phyloP scores from a whole-genome alignment of 83 land plant species.

The Isoetes engelmannii region DNA sequence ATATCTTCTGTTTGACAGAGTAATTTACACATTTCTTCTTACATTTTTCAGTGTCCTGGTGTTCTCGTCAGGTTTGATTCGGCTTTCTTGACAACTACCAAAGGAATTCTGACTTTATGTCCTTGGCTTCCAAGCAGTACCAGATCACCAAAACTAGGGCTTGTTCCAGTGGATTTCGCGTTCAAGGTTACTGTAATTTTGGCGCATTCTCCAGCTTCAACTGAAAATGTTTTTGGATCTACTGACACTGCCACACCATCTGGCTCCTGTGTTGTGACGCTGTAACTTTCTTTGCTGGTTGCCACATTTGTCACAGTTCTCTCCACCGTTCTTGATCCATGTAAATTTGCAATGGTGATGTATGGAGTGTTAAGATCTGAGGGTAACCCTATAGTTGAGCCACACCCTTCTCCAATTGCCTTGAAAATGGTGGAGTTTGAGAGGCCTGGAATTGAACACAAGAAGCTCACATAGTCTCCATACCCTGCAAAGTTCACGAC shows the following conservation, averaged over 20 bases:
- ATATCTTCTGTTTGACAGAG: too few relatives aligned
- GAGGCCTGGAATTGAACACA: conserved; percentile 24
- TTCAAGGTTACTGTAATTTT: neutral
- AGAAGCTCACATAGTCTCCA: conserved; percentile 25
- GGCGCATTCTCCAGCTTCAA: neutral
- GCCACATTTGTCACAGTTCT: conserved; percentile 9
- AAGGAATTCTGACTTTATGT: neutral
- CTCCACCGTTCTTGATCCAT: neutral
- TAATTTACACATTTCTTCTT: too few relatives aligned
- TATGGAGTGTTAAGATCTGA: conserved; percentile 14
- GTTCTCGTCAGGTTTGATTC: neutral
- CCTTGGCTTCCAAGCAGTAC: neutral
- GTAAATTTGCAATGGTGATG: neutral
- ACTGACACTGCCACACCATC: neutral
- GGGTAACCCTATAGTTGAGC: neutral
- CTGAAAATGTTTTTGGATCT: neutral
- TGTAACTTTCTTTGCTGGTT: neutral
- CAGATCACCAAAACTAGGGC: neutral
- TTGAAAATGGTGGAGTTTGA: neutral
- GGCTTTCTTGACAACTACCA: neutral
- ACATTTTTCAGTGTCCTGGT: too few relatives aligned
- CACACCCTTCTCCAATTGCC: conserved; percentile 4
- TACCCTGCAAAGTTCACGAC: conserved; percentile 17
- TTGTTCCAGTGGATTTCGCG: neutral
- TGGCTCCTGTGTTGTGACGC: neutral